Evolutionary conservation across 345 rosid species (phyloP).

Genomic region (Corchorus olitorius): DNA sequence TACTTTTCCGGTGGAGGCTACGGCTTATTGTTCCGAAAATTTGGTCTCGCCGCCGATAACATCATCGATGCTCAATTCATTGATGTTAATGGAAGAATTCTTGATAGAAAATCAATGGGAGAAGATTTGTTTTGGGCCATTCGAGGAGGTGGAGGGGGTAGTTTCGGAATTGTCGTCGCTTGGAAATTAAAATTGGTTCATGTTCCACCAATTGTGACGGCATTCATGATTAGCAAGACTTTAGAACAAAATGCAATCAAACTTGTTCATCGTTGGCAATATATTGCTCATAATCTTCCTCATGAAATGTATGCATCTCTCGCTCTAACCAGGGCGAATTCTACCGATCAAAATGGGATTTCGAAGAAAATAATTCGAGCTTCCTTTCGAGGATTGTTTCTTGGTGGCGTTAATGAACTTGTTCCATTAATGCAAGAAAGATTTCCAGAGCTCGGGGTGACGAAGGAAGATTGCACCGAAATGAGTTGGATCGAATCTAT

Average conservation of each 20-base stretch:
- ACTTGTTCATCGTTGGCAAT: slow-evolving; percentile 10
- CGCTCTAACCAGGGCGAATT: neutral
- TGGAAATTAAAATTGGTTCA: slow-evolving; percentile 19
- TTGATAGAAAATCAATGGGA: slow-evolving; percentile 11
- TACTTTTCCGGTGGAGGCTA: slow-evolving; percentile 4
- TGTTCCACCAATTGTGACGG: neutral
- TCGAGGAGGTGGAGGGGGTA: slow-evolving; percentile 15
- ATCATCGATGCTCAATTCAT: neutral
- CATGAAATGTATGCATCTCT: neutral
- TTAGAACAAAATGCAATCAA: slow-evolving; percentile 8
- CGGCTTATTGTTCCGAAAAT: slow-evolving; percentile 7
- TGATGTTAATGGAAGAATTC: slow-evolving; percentile 7
- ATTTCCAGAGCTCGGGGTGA: slow-evolving; percentile 11
- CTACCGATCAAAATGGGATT: neutral
- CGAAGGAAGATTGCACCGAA: neutral
- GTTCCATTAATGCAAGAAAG: slow-evolving; percentile 2
- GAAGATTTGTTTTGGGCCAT: slow-evolving; percentile 12
- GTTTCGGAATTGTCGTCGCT: slow-evolving; percentile 8
- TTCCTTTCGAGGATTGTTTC: neutral
- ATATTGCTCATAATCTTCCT: slow-evolving; percentile 2
- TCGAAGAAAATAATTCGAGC: neutral
- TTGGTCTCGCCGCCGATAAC: slow-evolving; percentile 7
- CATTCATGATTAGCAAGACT: neutral
- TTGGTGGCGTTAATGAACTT: neutral
- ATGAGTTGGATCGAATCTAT: slow-evolving; percentile 15